Percentiles rank a stretch among this genome's conserved stretches.
phyloP scores from a whole-genome alignment of 2,329 filamentous ascomycete species.

The Zymoseptoria pseudotritici region DNA sequence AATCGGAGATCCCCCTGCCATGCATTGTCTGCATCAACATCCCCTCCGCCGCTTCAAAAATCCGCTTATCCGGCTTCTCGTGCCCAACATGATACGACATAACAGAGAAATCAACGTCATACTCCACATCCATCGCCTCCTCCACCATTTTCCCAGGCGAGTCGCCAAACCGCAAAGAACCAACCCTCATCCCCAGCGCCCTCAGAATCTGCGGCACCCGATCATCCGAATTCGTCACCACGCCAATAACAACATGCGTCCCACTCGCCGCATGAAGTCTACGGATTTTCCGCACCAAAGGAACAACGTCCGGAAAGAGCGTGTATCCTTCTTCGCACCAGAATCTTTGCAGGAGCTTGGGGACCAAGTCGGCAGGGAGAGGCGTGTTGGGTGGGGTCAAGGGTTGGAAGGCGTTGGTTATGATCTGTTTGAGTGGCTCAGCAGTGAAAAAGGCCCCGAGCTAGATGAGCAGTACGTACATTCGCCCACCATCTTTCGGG shows the following conservation, averaged over 20 bases:
- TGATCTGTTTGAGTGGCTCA: constrained; percentile 37
- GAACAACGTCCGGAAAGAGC: constrained; percentile 40
- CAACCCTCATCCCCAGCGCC: constrained; percentile 47
- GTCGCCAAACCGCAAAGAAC: constrained; percentile 27
- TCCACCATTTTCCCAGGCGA: not conserved
- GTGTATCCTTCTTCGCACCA: constrained; percentile 47
- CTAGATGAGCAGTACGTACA: constrained; percentile 32
- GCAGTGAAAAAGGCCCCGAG: not conserved
- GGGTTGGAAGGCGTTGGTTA: constrained; percentile 46
- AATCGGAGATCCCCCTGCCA: constrained; percentile 19
- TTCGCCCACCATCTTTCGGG: constrained; percentile 54
- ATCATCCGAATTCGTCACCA: constrained; percentile 58
- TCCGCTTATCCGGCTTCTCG: constrained; percentile 51
- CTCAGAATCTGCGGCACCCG: constrained; percentile 49
- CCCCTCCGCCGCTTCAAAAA: constrained; percentile 49
- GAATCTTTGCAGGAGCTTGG: constrained; percentile 47
- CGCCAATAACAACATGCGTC: constrained; percentile 40
- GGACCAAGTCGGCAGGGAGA: constrained; percentile 41
- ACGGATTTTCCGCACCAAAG: constrained; percentile 39
- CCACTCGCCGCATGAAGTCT: constrained; percentile 8
- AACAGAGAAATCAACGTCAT: constrained; percentile 50
- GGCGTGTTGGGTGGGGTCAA: constrained; percentile 27
- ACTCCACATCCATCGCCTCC: constrained; percentile 1
- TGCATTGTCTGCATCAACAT: constrained; percentile 29
- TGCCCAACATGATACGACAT: constrained; percentile 57